phyloP scores from a whole-genome alignment of 192 early-diverging fungal species.

The Backusella circina region DNA sequence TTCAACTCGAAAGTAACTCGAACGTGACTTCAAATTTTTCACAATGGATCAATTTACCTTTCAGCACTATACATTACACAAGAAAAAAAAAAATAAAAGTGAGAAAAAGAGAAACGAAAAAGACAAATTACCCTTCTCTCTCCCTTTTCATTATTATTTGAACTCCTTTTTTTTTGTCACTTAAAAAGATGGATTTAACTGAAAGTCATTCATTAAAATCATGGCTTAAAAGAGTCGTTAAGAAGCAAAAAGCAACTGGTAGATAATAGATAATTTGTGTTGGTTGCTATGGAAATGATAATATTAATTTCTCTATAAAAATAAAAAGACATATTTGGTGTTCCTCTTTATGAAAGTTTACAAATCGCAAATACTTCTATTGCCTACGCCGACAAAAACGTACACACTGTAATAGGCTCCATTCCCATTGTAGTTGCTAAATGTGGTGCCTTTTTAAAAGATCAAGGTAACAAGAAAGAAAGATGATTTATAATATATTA shows the following conservation, averaged over 20 bases:
- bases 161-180: not conserved
- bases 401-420: slow-evolving; percentile 18
- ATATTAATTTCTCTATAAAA: not conserved
- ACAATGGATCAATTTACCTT: no score
- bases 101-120: not conserved
- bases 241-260: not conserved
- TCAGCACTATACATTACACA: not conserved
- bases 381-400: slow-evolving; percentile 22
- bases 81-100: slow-evolving; percentile 4
- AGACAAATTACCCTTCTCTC: slow-evolving; percentile 1
- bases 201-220: not conserved
- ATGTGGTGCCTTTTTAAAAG: slow-evolving; percentile 34
- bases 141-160: not conserved
- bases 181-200: not conserved
- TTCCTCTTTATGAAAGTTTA: slow-evolving; percentile 25
- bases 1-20: no score
- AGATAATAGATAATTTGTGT: not conserved
- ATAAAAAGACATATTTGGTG: slow-evolving; percentile 25
- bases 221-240: slow-evolving; percentile 6
- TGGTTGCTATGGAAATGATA: not conserved
- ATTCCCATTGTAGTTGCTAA: slow-evolving; percentile 34
- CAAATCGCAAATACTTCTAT: slow-evolving; percentile 18
- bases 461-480: slow-evolving; percentile 21
- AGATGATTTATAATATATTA: not conserved
- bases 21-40: no score